Evolutionary conservation across 306 rosid genomes (phyloP).

Genomic region (Cucumis melo): DNA sequence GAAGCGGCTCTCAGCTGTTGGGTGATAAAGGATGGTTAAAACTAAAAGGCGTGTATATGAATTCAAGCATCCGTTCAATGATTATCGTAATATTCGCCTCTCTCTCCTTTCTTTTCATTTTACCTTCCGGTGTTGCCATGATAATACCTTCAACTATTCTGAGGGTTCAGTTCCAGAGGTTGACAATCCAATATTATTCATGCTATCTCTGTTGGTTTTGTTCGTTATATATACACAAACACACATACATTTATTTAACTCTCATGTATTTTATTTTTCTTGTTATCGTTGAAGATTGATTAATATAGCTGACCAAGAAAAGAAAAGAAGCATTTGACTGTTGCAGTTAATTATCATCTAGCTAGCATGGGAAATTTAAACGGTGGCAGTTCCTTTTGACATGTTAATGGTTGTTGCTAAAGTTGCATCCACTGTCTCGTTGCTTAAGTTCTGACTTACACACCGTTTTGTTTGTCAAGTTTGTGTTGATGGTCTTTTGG

Average conservation of each 20-base stretch:
- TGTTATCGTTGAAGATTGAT: not conserved
- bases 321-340: not conserved
- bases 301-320: not conserved
- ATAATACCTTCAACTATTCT: not conserved
- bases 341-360: not conserved
- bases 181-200: not conserved
- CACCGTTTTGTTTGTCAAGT: not conserved
- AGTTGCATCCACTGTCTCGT: not conserved
- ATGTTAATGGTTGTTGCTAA: not conserved
- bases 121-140: not conserved
- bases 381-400: not conserved
- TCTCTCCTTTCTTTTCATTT: not conserved
- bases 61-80: slow-evolving; percentile 35
- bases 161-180: not conserved
- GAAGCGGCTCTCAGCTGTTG: slow-evolving; percentile 8
- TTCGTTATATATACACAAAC: not conserved
- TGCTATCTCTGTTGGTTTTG: not conserved
- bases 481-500: not conserved
- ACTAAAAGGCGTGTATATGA: slow-evolving; percentile 33
- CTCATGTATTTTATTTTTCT: not conserved
- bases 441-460: not conserved
- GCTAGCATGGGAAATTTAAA: not conserved
- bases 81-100: slow-evolving; percentile 36
- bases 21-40: slow-evolving; percentile 20
- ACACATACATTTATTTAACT: too few species aligned